Percentiles rank a stretch among this genome's conserved stretches.
phyloP scores from a whole-genome alignment of 371 early-diverging fungal genomes.

The Parasitella parasitica region DNA sequence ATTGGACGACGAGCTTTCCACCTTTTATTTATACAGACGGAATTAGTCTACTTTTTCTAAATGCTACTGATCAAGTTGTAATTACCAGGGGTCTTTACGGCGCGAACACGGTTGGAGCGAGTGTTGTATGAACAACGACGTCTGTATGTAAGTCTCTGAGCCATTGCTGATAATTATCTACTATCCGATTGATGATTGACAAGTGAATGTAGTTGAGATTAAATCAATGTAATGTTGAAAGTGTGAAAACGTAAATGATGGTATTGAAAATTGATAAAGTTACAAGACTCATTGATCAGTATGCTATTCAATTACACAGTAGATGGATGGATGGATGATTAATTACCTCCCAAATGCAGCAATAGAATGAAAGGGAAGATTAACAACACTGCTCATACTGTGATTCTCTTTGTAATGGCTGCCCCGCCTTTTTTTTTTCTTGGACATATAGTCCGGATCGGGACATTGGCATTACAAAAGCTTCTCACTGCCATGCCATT shows the following conservation, averaged over 20 bases:
- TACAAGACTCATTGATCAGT: conserved; percentile 2
- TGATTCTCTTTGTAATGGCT: background rate
- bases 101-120: conserved; percentile 92
- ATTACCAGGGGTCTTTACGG: conserved; percentile 96
- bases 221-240: background rate
- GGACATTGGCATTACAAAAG: background rate
- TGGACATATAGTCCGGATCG: background rate
- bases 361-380: conserved; percentile 23
- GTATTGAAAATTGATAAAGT: too few relatives aligned
- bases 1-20: conserved; percentile 89
- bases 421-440: background rate
- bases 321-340: conserved; percentile 4
- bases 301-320: background rate
- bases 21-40: conserved; percentile 42
- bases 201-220: background rate
- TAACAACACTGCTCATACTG: background rate
- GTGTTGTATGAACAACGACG: conserved; percentile 98
- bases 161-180: conserved; percentile 53
- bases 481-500: too few relatives aligned
- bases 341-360: conserved; percentile 26
- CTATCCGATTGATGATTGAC: background rate
- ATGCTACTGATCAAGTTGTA: background rate
- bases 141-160: conserved; percentile 96
- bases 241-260: background rate
- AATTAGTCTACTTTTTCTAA: background rate